phyloP scores from a whole-genome alignment of 1,284 basidiomycete species.

The Trichosporon sp. region DNA sequence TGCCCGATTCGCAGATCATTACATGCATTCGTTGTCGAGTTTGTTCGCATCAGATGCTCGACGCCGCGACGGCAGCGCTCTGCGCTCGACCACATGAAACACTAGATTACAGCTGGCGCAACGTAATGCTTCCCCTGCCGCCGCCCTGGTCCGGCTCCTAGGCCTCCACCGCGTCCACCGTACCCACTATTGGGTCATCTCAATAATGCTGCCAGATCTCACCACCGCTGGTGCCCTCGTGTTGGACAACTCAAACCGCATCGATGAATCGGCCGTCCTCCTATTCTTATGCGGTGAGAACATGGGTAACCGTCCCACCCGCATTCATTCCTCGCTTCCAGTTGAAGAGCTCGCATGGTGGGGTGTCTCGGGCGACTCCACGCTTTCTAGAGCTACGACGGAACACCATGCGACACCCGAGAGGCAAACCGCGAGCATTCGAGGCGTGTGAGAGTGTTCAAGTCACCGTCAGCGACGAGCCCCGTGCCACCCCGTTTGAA shows the following conservation, averaged over 20 bases:
- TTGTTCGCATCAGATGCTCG: background rate
- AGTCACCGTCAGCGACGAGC: background rate
- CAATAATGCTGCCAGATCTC: background rate
- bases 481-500: background rate
- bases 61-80: too few relatives aligned
- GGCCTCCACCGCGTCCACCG: background rate
- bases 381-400: too few relatives aligned
- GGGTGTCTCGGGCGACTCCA: too few relatives aligned
- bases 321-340: background rate
- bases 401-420: background rate
- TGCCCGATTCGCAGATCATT: background rate
- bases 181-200: background rate
- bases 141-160: background rate
- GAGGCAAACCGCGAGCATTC: background rate
- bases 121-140: background rate
- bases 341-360: background rate
- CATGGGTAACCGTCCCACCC: background rate
- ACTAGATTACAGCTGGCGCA: background rate
- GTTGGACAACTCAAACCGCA: background rate
- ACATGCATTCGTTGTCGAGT: background rate
- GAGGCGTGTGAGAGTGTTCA: background rate
- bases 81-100: background rate
- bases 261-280: background rate
- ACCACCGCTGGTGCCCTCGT: too few relatives aligned
- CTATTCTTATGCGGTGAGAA: background rate